Base-by-base conservation (phyloP, 2,329 filamentous ascomycete genomes). In the Colletotrichum sp. region DNA sequence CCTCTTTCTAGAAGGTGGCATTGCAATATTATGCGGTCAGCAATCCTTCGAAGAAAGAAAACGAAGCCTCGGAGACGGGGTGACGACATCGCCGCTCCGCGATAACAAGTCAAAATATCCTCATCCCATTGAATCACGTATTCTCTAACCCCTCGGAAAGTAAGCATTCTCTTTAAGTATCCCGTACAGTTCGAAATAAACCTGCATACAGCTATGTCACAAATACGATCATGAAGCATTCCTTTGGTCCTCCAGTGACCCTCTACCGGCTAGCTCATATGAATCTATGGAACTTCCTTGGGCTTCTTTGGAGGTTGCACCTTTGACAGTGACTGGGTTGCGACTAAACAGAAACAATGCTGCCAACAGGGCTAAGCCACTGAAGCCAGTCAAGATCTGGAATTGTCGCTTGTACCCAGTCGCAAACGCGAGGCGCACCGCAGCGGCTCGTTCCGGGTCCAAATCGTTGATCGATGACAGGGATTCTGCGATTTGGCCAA, bases 1-100 rank as follows among this genome's bases (percentile, higher is more conserved):
- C 5, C 69, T 54, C 69, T 51, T 71, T 71, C 24, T 55, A 67
- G 69, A 66, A 67, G 63, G 63, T 71, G 21, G 54, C 36, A 67
- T 18, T 21, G 18, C 27, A 43, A 31, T 3, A 36, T 16, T n/a
- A 66, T 71, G 69, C 29, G 63, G 70, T 72, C 65, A 72, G 65
- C 65, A 69, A 63, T 68, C 57, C 70, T 63, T 59, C 8, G 54
- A 34, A 43, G 36, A 11, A 47, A 58, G 16, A 47, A 31, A 21
- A 8, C n/a, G 43, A 47, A 47, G 11, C 6, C 11, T 47, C 6
- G n/a, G n/a, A 13, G 11, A 13, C n/a, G 43, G 43, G 21, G 18
- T 11, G n/a, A 4, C 6, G 43, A 47, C 5, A 21, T 13, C n/a
- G 6, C 11, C 43, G 43, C 11, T 47, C 43, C 43, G 43, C 43